Conservation (phyloP, 2,329 filamentous ascomycete genomes). For the Cadophora sp. region DNA sequence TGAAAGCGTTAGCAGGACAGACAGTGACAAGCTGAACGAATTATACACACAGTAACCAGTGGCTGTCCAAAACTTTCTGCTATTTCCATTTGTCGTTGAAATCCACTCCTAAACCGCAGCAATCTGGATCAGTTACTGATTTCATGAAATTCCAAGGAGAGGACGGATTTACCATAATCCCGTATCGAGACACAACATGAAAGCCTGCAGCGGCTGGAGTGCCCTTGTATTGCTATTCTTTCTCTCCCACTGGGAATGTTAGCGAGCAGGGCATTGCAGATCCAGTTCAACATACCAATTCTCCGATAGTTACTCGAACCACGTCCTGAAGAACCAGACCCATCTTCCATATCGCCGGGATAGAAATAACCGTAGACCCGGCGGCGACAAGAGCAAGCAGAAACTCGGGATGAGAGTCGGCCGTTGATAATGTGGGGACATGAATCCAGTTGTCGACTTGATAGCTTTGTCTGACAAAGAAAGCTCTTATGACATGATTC, state of each 20-base stretch:
- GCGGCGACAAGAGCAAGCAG: not conserved
- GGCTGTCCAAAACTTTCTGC: conserved; percentile 62
- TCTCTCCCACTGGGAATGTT: conserved; percentile 50
- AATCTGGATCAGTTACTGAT: not conserved
- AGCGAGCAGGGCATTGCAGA: not conserved
- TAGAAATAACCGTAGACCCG: conserved; percentile 5
- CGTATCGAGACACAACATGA: conserved; percentile 56
- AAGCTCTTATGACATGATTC: conserved; percentile 10
- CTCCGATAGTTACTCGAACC: conserved; percentile 19
- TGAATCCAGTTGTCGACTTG: conserved; percentile 19
- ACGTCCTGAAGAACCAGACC: conserved; percentile 33
- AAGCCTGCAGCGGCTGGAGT: conserved; percentile 57
- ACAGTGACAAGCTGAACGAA: not conserved
- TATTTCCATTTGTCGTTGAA: conserved; percentile 64
- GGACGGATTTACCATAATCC: conserved; percentile 57
- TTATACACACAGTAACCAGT: conserved; percentile 51
- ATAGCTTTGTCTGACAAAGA: conserved; percentile 12
- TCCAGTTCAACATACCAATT: conserved; percentile 22
- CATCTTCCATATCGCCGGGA: conserved; percentile 28
- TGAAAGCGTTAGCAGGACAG: not conserved
- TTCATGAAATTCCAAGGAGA: not conserved
- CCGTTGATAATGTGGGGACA: conserved; percentile 1
- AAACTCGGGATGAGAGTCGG: conserved; percentile 5
- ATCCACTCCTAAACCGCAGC: conserved; percentile 48
- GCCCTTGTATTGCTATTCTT: conserved; percentile 58